phyloP scores from a whole-genome alignment of 2,329 filamentous ascomycete genomes.

The Hawksworthiomyces lignivorus region DNA sequence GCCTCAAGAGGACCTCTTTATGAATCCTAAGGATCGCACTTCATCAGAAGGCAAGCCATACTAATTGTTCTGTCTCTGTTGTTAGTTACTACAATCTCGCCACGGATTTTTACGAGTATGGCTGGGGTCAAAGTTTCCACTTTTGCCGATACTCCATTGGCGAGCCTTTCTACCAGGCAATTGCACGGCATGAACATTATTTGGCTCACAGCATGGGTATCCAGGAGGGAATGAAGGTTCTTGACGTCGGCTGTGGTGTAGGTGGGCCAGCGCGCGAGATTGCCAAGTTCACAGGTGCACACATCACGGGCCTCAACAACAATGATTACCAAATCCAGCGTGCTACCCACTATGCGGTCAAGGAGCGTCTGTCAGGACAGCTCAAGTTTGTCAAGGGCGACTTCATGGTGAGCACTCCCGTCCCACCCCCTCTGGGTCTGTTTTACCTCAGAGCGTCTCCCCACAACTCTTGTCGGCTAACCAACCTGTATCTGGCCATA shows the following conservation, averaged over 20 bases:
- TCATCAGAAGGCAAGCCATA: too few relatives aligned
- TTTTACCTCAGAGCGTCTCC: too few relatives aligned
- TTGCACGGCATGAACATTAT: slow-evolving; percentile 96
- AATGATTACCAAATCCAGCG: slow-evolving; percentile 98
- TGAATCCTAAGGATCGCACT: too few relatives aligned
- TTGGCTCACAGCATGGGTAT: slow-evolving; percentile 84
- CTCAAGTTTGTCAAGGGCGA: slow-evolving; percentile 87
- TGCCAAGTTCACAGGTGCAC: slow-evolving; percentile 85
- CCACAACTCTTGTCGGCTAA: too few relatives aligned
- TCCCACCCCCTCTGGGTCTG: too few relatives aligned
- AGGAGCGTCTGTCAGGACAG: slow-evolving; percentile 73
- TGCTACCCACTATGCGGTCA: slow-evolving; percentile 74
- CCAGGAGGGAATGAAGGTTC: slow-evolving; percentile 76
- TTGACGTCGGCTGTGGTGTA: slow-evolving; percentile 96
- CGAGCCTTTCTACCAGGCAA: slow-evolving; percentile 83
- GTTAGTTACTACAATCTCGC: slow-evolving; percentile 74
- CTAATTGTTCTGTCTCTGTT: slow-evolving; percentile 17
- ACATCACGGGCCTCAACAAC: slow-evolving; percentile 93
- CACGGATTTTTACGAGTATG: slow-evolving; percentile 95
- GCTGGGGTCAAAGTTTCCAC: slow-evolving; percentile 94
- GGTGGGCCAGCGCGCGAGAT: slow-evolving; percentile 94
- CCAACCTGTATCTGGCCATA: background rate
- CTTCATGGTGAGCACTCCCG: slow-evolving; percentile 87
- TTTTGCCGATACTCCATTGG: slow-evolving; percentile 88
- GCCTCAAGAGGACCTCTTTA: too few relatives aligned